These are phyloP conservation scores for Xerocomellus intermedius DNA, from an alignment of 768 basidiomycete species.

Conservation along the genomic window DNA sequence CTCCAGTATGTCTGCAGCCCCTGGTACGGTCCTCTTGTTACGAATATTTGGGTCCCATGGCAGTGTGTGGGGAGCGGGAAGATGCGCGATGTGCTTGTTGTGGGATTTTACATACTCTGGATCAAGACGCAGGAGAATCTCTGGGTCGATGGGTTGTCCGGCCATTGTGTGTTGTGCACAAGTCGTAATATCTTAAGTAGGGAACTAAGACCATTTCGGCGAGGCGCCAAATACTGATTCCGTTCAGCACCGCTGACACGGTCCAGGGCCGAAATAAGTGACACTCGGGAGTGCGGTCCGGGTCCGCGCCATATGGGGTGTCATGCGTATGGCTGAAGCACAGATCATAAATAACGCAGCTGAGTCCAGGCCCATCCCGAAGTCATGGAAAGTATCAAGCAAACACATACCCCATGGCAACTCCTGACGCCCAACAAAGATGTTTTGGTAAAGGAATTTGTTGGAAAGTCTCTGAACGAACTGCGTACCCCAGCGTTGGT, in stretches of 20 bases:
- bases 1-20: slow-evolving; percentile 51
- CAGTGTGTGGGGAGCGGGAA: slow-evolving; percentile 51
- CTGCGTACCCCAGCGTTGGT: slow-evolving; percentile 78
- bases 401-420: slow-evolving; percentile 47
- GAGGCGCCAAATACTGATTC: neutral
- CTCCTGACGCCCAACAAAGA: slow-evolving; percentile 46
- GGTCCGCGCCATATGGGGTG: neutral
- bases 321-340: neutral
- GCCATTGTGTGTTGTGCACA: slow-evolving; percentile 14
- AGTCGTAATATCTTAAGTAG: slow-evolving; percentile 12
- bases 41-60: slow-evolving; percentile 64
- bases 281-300: slow-evolving; percentile 6
- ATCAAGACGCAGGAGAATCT: slow-evolving; percentile 55
- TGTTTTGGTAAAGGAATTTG: slow-evolving; percentile 51
- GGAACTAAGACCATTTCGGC: neutral
- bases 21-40: slow-evolving; percentile 50
- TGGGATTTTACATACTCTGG: slow-evolving; percentile 68
- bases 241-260: neutral
- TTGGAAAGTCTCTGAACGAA: slow-evolving; percentile 51
- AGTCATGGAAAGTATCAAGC: slow-evolving; percentile 30
- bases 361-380: neutral
- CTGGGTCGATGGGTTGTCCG: slow-evolving; percentile 58
- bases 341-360: slow-evolving; percentile 3
- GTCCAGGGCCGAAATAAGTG: slow-evolving; percentile 3
- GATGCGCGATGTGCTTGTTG: slow-evolving; percentile 44